Conservation (phyloP, 257 asterid genomes). For the Agastache rugosa region DNA sequence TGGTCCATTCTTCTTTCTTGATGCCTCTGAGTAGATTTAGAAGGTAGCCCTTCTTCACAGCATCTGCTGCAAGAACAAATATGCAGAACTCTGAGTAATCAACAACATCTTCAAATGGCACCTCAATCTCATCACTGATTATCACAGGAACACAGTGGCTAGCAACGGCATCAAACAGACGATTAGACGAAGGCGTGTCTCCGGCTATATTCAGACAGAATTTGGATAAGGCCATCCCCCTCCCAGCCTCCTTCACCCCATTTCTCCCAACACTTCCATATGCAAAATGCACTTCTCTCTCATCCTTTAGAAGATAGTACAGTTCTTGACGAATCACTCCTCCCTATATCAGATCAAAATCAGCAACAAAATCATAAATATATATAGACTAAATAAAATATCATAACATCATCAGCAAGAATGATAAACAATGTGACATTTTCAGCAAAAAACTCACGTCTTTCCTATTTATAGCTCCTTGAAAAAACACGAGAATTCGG, state of each 20-base stretch:
- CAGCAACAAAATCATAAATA: neutral
- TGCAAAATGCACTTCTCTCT: conserved; percentile 66
- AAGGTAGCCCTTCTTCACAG: conserved; percentile 68
- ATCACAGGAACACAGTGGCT: conserved; percentile 89
- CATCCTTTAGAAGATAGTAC: conserved; percentile 69
- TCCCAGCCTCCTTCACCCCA: conserved; percentile 62
- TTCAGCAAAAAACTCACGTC: conserved; percentile 58
- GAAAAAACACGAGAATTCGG: conserved; percentile 62
- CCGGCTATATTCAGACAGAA: conserved; percentile 88
- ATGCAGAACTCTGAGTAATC: conserved; percentile 78
- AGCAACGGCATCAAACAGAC: conserved; percentile 86
- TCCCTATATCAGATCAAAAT: conserved; percentile 51
- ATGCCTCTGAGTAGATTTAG: conserved; percentile 69
- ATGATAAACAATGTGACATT: neutral
- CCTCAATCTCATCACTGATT: conserved; percentile 85
- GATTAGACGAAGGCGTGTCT: conserved; percentile 91
- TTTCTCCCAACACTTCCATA: conserved; percentile 66
- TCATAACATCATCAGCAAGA: too few relatives aligned
- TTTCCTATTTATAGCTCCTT: conserved; percentile 84
- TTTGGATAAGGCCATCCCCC: conserved; percentile 81
- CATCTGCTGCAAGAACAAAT: conserved; percentile 62
- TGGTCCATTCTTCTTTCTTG: conserved; percentile 57
- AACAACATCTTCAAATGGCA: conserved; percentile 76
- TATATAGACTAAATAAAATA: neutral
- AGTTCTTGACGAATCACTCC: conserved; percentile 75